Evolutionary conservation across 345 rosid genomes (phyloP).

Genomic region (Aurinia saxatilis): DNA sequence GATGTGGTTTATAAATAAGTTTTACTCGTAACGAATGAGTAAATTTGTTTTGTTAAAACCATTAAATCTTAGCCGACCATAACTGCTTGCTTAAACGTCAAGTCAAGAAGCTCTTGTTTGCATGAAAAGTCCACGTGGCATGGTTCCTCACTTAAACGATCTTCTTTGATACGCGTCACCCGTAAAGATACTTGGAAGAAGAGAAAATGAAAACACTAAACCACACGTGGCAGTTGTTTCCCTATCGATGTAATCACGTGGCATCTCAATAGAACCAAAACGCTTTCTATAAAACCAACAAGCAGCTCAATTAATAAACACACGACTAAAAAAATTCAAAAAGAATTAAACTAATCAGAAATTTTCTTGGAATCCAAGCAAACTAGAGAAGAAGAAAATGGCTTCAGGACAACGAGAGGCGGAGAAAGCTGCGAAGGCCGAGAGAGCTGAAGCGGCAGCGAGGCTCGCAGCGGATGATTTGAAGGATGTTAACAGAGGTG

Average conservation of each 20-base stretch:
- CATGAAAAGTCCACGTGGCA: slow-evolving; percentile 20
- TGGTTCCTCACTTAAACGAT: not conserved
- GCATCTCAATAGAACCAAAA: slow-evolving; percentile 8
- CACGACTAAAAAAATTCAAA: not conserved
- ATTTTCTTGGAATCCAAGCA: not conserved
- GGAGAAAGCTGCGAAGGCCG: slow-evolving; percentile 31
- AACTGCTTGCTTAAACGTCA: not conserved
- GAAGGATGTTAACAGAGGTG: slow-evolving; percentile 32
- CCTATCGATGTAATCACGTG: slow-evolving; percentile 13
- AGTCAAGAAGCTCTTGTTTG: not conserved
- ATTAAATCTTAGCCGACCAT: not conserved
- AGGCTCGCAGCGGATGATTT: slow-evolving; percentile 39
- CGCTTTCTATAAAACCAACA: slow-evolving; percentile 8
- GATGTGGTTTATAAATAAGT: too few relatives aligned
- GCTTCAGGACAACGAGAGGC: slow-evolving; percentile 47
- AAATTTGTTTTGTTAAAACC: too few relatives aligned
- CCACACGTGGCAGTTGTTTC: slow-evolving; percentile 4
- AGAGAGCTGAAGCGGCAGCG: slow-evolving; percentile 39
- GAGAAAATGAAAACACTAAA: not conserved
- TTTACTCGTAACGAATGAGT: too few relatives aligned
- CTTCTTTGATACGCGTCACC: slow-evolving; percentile 14
- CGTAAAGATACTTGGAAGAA: not conserved
- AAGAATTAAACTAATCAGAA: not conserved
- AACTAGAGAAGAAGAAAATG: slow-evolving; percentile 24
- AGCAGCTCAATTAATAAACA: slow-evolving; percentile 10